Percentiles rank a stretch among this genome's conserved stretches.
These are phyloP conservation scores for Straminergon stramineum DNA, from an alignment of 225 moss, liverwort and hornwort genomes.

Conservation along the genomic window DNA sequence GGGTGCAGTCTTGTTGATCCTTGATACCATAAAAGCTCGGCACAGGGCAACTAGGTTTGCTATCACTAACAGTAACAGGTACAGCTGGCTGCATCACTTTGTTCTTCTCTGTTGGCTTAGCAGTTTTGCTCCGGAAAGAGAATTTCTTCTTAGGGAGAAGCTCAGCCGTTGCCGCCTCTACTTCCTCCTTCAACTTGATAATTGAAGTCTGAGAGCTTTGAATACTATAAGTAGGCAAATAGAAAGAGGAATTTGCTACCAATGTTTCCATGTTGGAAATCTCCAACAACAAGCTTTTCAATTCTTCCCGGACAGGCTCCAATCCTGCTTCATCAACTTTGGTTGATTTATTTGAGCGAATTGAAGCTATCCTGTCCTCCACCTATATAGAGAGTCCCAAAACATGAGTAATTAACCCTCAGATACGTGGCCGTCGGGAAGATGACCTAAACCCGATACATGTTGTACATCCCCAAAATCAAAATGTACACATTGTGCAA, in stretches of 20 bases:
- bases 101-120: slow-evolving; percentile 5
- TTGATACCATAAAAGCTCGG: slow-evolving; percentile 53
- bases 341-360: slow-evolving; percentile 19
- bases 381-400: slow-evolving; percentile 7
- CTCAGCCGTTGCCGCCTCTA: slow-evolving; percentile 47
- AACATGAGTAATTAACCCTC: neutral
- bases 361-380: slow-evolving; percentile 43
- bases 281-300: slow-evolving; percentile 57
- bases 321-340: slow-evolving; percentile 24
- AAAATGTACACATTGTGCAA: neutral
- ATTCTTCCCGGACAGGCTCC: slow-evolving; percentile 49
- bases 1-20: slow-evolving; percentile 36
- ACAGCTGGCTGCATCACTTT: slow-evolving; percentile 10
- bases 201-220: slow-evolving; percentile 68
- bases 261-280: slow-evolving; percentile 55
- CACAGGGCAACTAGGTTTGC: neutral
- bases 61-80: neutral
- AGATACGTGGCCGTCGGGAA: neutral
- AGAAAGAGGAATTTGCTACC: slow-evolving; percentile 69
- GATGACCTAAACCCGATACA: neutral
- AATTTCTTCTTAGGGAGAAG: slow-evolving; percentile 83
- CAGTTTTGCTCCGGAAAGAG: slow-evolving; percentile 62
- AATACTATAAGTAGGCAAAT: slow-evolving; percentile 67
- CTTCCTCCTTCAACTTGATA: slow-evolving; percentile 63
- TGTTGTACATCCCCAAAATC: neutral